These are phyloP conservation scores for Paracoccidioides lutzii DNA, from an alignment of 2,329 filamentous ascomycete genomes.

Conservation along the genomic window DNA sequence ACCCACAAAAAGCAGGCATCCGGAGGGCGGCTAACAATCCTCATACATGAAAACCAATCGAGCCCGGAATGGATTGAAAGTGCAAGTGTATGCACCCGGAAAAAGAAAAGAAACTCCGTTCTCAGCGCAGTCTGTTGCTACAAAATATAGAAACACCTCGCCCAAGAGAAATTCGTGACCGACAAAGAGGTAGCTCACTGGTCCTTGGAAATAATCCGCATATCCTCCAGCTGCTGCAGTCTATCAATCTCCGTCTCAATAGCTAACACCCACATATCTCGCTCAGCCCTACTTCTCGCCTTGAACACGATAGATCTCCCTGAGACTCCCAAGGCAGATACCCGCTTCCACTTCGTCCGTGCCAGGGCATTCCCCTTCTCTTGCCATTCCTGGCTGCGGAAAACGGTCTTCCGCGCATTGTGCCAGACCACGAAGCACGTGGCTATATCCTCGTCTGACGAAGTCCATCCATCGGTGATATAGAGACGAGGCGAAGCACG, in stretches of 20 bases:
- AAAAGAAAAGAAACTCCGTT: neutral
- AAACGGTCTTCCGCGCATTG: slow-evolving; percentile 44
- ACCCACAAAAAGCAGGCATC: neutral
- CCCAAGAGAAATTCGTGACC: neutral
- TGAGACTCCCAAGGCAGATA: slow-evolving; percentile 47
- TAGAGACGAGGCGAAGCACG: slow-evolving; percentile 48
- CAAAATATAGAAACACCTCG: neutral
- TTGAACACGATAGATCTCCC: slow-evolving; percentile 54
- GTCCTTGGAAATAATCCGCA: slow-evolving; percentile 29
- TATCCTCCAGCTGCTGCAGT: slow-evolving; percentile 39
- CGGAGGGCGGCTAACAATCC: neutral
- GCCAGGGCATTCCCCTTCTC: slow-evolving; percentile 13
- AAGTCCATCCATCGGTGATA: slow-evolving; percentile 48
- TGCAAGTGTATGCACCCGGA: neutral
- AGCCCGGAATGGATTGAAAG: neutral
- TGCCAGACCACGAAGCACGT: slow-evolving; percentile 57
- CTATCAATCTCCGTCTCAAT: slow-evolving; percentile 55
- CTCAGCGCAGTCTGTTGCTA: neutral
- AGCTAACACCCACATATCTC: slow-evolving; percentile 55
- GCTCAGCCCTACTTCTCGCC: slow-evolving; percentile 49
- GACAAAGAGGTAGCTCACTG: neutral
- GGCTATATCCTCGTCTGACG: slow-evolving; percentile 51
- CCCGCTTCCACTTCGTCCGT: slow-evolving; percentile 40
- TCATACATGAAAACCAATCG: neutral
- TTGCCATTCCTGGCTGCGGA: slow-evolving; percentile 33